These are phyloP conservation scores for Candida parachauliodes DNA, from an alignment of 805 yeast genomes.

Conservation along the genomic window DNA sequence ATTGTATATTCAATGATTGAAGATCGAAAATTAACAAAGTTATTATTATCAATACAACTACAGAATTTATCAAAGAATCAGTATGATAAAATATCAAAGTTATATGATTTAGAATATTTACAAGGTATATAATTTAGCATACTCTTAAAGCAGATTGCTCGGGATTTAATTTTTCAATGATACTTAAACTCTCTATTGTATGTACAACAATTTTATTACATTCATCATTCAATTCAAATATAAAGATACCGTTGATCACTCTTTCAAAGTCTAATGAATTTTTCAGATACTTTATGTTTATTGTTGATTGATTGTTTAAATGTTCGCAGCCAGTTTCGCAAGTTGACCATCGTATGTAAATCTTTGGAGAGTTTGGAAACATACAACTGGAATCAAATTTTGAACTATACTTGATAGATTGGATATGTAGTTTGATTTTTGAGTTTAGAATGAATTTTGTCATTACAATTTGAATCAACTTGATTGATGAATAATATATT, in stretches of 20 bases:
- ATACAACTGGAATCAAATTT: slow-evolving; percentile 27
- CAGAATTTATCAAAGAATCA: too few species aligned
- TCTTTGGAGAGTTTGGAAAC: slow-evolving; percentile 43
- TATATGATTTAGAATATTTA: slow-evolving; percentile 1
- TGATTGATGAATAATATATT: slow-evolving; percentile 54
- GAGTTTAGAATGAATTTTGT: slow-evolving; percentile 56
- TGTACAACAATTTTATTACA: slow-evolving; percentile 57
- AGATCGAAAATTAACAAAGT: neutral
- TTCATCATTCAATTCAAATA: slow-evolving; percentile 59
- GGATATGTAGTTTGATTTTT: slow-evolving; percentile 50
- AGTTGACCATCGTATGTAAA: slow-evolving; percentile 55
- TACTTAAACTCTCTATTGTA: slow-evolving; percentile 63
- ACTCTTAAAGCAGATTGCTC: slow-evolving; percentile 24
- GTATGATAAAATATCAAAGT: too few species aligned
- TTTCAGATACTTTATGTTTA: slow-evolving; percentile 14
- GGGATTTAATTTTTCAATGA: slow-evolving; percentile 42
- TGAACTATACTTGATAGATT: slow-evolving; percentile 28
- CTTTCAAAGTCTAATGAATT: slow-evolving; percentile 29
- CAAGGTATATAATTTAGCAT: slow-evolving; percentile 15
- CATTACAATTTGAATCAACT: slow-evolving; percentile 51
- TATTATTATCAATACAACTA: too few species aligned
- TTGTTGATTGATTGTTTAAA: slow-evolving; percentile 32
- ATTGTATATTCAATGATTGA: neutral
- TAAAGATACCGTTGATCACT: slow-evolving; percentile 52
- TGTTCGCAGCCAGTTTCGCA: slow-evolving; percentile 52